These are phyloP conservation scores for Wallacemonas sp. DNA, from an alignment of 208 protist species.

Conservation along the genomic window DNA sequence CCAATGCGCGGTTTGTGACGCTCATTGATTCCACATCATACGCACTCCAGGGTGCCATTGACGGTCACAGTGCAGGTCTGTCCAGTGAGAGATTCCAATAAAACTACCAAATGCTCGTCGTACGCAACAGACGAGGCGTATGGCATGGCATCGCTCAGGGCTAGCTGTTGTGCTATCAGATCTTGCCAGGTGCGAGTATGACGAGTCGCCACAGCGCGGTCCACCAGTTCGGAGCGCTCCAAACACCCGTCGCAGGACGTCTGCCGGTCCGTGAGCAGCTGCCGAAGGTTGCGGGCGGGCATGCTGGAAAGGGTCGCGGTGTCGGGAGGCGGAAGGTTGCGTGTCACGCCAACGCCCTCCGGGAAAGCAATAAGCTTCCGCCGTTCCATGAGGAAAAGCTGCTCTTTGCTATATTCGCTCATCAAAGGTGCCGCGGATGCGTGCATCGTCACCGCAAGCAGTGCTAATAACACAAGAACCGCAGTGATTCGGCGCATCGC, in stretches of 20 bases:
- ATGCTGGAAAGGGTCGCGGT: conserved; percentile 16
- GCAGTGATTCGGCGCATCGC: neutral
- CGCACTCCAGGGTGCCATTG: no score
- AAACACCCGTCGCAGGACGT: conserved; percentile 41
- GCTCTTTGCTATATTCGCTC: conserved; percentile 37
- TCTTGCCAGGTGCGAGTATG: conserved; percentile 36
- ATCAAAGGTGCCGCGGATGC: conserved; percentile 14
- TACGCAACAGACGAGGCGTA: neutral
- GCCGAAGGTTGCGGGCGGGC: conserved; percentile 27
- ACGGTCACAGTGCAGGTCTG: no score
- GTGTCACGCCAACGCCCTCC: conserved; percentile 25
- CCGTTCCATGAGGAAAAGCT: conserved; percentile 40
- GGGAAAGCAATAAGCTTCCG: conserved; percentile 19
- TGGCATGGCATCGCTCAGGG: conserved; percentile 28
- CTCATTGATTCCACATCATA: no score
- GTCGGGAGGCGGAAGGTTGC: conserved; percentile 22
- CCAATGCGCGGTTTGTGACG: neutral
- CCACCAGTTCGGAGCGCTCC: conserved; percentile 43
- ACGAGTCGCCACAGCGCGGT: conserved; percentile 33
- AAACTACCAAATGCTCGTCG: conserved; percentile 1
- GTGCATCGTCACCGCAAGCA: neutral
- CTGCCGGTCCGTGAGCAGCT: conserved; percentile 39
- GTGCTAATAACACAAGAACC: neutral
- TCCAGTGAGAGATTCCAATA: conserved; percentile 2
- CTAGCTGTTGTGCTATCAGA: conserved; percentile 41